phyloP scores from a whole-genome alignment of 2,329 filamentous ascomycete genomes.

The Fusarium beomiforme region DNA sequence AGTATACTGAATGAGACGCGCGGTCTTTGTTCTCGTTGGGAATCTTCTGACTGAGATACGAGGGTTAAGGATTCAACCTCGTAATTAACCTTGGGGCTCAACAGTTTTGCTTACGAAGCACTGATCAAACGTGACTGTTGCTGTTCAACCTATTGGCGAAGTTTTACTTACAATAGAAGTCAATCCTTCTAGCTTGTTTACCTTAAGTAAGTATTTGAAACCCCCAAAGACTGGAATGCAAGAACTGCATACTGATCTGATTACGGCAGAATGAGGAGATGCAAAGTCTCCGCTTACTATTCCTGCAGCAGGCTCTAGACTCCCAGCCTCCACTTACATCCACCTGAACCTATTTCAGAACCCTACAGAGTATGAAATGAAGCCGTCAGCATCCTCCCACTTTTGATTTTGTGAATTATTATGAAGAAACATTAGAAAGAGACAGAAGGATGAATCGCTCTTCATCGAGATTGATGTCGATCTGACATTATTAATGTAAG shows the following conservation, averaged over 20 bases:
- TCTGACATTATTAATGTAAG: background rate
- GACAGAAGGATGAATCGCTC: background rate
- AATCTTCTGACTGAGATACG: background rate
- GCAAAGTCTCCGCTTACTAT: conserved; percentile 2
- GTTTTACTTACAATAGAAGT: background rate
- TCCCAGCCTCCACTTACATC: conserved; percentile 13
- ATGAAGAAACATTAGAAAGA: background rate
- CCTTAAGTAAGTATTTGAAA: background rate
- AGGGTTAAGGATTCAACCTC: background rate
- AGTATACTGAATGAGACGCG: conserved; percentile 1
- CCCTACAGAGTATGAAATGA: background rate
- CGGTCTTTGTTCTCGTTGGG: background rate
- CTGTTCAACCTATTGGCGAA: background rate
- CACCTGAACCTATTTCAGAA: background rate
- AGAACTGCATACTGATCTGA: background rate
- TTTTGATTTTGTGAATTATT: background rate
- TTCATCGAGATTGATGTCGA: background rate
- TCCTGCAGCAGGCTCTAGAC: background rate
- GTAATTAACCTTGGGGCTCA: conserved; percentile 1
- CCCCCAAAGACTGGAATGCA: background rate
- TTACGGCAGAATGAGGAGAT: background rate
- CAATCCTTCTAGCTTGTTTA: background rate
- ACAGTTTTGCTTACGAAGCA: background rate
- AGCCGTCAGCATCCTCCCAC: background rate
- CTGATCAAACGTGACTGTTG: background rate